Base-by-base conservation (phyloP, 2,329 filamentous ascomycete species). In the Epichloe sp. region DNA sequence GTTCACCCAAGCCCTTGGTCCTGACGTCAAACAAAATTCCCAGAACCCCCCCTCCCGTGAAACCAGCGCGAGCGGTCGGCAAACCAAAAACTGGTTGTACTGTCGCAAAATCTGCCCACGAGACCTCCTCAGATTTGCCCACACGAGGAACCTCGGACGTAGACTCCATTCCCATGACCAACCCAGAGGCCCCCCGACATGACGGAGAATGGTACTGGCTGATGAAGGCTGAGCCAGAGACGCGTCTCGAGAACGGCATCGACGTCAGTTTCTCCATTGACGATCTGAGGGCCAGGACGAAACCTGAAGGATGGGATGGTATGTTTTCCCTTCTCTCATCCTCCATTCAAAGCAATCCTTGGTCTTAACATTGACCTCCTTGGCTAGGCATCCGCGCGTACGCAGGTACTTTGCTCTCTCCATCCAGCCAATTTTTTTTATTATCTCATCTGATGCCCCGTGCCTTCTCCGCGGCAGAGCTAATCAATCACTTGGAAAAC, bases 231-330 rank as follows among this genome's bases (percentile, higher is more conserved):
- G 86, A 98, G 68, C 91, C 93, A 0, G 86, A 95, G 59, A 81
- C 88, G 4, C 84, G 93, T 5, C 71, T 89, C 15, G 88, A 95
- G 64, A 91, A 89, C 50, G 91, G 89, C 1, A 73, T 86, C 48
- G 90, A 97, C 63, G 88, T 96, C 44, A 85, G 82, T 58, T 98
- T 97, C 69, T 94, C 89, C 1, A 96, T 98, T 60, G 89, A 97
- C 60, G 90, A 97, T 64, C 70, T 98, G 37, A 77, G 78, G 14
- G 77, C 79, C 0, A 85, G 80, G 60, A 81, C 73, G 0, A 77
- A 79, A 60, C 88, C 91, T 2, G 91, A 97, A 63, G 83, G 87
- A 1, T 98, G 93, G 93, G 86, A 94, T 68, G 93, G 88, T 86
- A 70, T 63, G 23, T 7, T 79, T 73, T 36, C 15, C 35, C 49